Base-by-base conservation (phyloP, 257 asterid genomes). In the Perilla frutescens region DNA sequence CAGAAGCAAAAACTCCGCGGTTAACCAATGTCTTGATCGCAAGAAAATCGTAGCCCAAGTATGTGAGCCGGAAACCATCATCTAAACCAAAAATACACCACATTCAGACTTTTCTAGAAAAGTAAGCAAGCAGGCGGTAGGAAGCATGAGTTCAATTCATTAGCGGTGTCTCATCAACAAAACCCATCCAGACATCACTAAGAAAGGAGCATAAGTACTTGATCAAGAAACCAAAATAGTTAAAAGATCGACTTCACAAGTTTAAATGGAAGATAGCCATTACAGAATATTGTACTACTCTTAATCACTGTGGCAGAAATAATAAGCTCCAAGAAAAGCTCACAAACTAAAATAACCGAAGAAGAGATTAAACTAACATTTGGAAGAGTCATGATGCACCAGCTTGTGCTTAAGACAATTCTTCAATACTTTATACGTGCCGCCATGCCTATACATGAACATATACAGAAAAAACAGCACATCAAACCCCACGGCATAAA, bases 41-140 rank as follows among this genome's bases (percentile, higher is more conserved):
- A 65, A 95, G 99, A 83, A 87, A 95, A 83, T 95, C 99, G 71
- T 95, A 95, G 66, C 99, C 99, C 83, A 95, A 84, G 86, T 90
- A 92, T 2, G 99, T 95, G 71, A 95, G 89, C 68, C 99, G 88
- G 84, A 90, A 95, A 43, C 98, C 99, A 77, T 95, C 99, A 89
- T 95, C 99, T 95, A 77, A 62, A 68, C 32, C 47, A 75, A 49
- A 1, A 74, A 54, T 32, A 62, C 50, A n/a, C 3, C 26, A 47
- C 15, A 68, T 32, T 77, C 74, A 81, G 74, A 56, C 39, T 26
- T 53, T 6, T 11, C 26, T 20, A 20, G 26, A 20, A 20, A 20
- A 20, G 26, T 20, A 20, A 20, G 26, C 26, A 20, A 51, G 40
- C 55, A 55, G 44, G 29, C 15, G 8, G 29, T 29, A 6, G 14